Evolutionary conservation across 495 filamentous ascomycete genomes (phyloP), one percentile per base, ranked within the genome.

Genomic region (Cryomyces antarcticus): DNA sequence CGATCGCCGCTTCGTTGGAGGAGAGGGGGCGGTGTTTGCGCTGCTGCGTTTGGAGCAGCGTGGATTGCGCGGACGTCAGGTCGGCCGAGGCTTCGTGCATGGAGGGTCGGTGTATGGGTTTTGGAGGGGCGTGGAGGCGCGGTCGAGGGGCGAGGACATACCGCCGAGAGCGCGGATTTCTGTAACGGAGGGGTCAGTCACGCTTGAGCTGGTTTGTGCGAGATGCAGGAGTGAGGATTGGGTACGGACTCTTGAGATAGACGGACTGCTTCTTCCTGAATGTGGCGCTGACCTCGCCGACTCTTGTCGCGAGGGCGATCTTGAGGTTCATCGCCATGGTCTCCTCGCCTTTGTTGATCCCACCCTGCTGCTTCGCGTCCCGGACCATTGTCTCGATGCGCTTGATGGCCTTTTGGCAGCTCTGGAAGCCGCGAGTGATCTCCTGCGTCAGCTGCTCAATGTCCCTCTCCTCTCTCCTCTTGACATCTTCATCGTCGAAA

Each of bases 241-340:
- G 39, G 3, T 1, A 51, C 68, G 46, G 65, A 93, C 88, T 96
- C 56, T 88, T 93, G 43, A 97, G 62, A 61, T 97, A 97, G 36
- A 78, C 82, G 59, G 85, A 85, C 63, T 97, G 89, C 62, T 94
- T 95, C 68, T 93, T 96, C 43, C 89, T 69, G 55, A 97, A 97
- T 42, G 71, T 67, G 7, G 88, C 80, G 62, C 84, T 93, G n/a
- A 79, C 77, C 48, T 96, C 92, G 60, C 94, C 85, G 1, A 96
- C 85, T 43, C 83, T 65, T 6, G 80, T 65, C 2, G 89, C 89
- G 37, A 97, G 70, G 35, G 78, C 82, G 38, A 93, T 82, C 59
- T 93, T 82, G 46, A 96, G 83, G 59, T 97, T 97, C 63, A 73
- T 81, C 33, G 85, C 87, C 86, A 97, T 95, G 5, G 75, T 83